phyloP scores from a whole-genome alignment of 805 yeast species.

The Ogataea nakhonphanomensis region DNA sequence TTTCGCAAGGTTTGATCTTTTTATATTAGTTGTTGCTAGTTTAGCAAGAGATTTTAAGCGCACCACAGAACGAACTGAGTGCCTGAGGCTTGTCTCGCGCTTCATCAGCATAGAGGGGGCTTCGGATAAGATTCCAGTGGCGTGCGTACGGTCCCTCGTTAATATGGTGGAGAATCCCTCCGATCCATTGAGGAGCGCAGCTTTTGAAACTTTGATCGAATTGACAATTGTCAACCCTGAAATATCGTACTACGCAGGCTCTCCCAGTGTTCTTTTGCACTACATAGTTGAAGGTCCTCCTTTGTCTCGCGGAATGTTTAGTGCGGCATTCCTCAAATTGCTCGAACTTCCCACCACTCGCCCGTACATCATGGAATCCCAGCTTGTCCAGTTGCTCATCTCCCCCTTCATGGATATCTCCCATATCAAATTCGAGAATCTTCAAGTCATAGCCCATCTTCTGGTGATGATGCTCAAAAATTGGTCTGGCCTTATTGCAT shows the following conservation, averaged over 20 bases:
- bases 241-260: constrained; percentile 42
- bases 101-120: constrained; percentile 58
- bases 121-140: constrained; percentile 49
- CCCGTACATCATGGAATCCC: constrained; percentile 51
- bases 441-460: constrained; percentile 59
- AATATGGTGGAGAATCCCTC: constrained; percentile 55
- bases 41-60: constrained; percentile 48
- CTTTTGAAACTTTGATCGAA: constrained; percentile 54
- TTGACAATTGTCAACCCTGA: constrained; percentile 43
- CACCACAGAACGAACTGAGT: constrained; percentile 71
- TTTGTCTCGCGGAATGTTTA: constrained; percentile 40
- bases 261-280: constrained; percentile 41
- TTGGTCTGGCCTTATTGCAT: constrained; percentile 73
- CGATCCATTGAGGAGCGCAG: constrained; percentile 47
- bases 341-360: constrained; percentile 57
- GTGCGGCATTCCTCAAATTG: constrained; percentile 49
- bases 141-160: constrained; percentile 64
- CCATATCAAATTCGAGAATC: constrained; percentile 45
- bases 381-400: constrained; percentile 58
- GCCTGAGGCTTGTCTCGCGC: constrained; percentile 64
- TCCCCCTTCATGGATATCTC: constrained; percentile 68
- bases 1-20: constrained; percentile 53
- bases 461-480: constrained; percentile 60
- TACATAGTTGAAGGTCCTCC: constrained; percentile 53
- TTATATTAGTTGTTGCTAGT: constrained; percentile 60